Evolutionary conservation across 176 grass and related monocot genomes (phyloP).

Genomic region (Otatea glauca): DNA sequence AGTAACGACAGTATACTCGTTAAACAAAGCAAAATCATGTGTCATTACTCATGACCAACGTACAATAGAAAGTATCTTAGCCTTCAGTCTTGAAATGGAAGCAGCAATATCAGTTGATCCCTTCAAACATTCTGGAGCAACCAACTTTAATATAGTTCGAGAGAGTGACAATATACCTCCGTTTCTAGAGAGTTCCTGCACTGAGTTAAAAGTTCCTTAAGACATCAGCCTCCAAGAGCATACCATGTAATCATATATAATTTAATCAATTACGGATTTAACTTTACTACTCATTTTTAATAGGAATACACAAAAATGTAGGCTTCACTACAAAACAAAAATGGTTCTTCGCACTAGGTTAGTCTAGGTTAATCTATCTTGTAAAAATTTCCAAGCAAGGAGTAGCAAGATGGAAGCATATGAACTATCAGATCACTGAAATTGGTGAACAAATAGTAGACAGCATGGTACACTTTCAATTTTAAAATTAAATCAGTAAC

Average conservation of each 20-base stretch:
- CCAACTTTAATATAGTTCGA: conserved; percentile 71
- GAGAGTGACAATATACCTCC: conserved; percentile 89
- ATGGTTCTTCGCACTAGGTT: not conserved
- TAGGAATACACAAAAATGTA: conserved; percentile 11
- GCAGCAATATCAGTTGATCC: conserved; percentile 68
- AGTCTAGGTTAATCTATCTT: conserved; percentile 6
- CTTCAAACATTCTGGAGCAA: conserved; percentile 69
- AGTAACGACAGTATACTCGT: not conserved
- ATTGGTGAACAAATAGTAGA: not conserved
- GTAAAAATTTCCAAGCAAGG: conserved; percentile 10
- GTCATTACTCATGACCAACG: conserved; percentile 40
- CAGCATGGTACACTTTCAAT: conserved; percentile 1
- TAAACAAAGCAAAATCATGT: conserved; percentile 25
- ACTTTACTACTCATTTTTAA: not conserved
- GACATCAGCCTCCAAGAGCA: conserved; percentile 23
- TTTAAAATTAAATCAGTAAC: conserved; percentile 12
- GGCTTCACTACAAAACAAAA: conserved; percentile 3
- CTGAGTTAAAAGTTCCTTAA: conserved; percentile 36
- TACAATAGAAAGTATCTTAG: conserved; percentile 94
- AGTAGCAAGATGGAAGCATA: not conserved
- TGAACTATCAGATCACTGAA: conserved; percentile 20
- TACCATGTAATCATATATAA: conserved; percentile 19
- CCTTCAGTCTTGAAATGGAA: conserved; percentile 81
- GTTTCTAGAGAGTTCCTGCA: conserved; percentile 89
- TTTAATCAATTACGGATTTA: not conserved